Base-by-base conservation (phyloP, 306 rosid species). In the Arachis stenosperma region DNA sequence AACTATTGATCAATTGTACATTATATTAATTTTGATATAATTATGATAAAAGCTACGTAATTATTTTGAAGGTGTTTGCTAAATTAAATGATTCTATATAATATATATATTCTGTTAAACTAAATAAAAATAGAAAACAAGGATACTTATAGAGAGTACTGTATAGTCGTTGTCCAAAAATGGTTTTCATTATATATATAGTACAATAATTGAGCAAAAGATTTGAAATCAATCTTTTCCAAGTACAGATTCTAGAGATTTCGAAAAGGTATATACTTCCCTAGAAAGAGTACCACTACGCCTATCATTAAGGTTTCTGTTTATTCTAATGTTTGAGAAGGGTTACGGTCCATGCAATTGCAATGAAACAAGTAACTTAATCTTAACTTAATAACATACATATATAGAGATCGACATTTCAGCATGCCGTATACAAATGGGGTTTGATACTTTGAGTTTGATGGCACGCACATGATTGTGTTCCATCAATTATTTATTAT, bases 311-410 rank as follows among this genome's bases (percentile, higher is more conserved):
- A 65, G 3, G 37, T 3, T 65, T 54, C 13, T 29, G 15, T 54
- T 61, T 64, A 33, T 52, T 53, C 9, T 63, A 62, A 53, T 27
- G 43, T n/a, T 50, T 0, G 15, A 6, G 52, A 54, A 5, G 46
- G 44, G 66, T 52, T 51, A 11, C n/a, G 44, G 56, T 3, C 51
- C 14, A 41, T 42, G 61, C 7, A 73, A 78, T 61, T 8, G 30
- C 50, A 73, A 43, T 52, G 75, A 59, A 58, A 50, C 75, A 65
- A 81, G 29, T 70, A 70, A 64, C 37, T 48, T 52, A 64, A 56
- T 70, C 69, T 63, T 36, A 39, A 52, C 69, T 40, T 59, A 78
- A 47, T 56, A 57, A 15, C 64, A 65, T 27, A 60, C 58, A 65
- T n/a, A 60, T 47, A 42, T 36, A 70, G 66, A 46, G 37, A 1